Conservation (phyloP, 257 asterid species). For the Schizonepeta tenuifolia region DNA sequence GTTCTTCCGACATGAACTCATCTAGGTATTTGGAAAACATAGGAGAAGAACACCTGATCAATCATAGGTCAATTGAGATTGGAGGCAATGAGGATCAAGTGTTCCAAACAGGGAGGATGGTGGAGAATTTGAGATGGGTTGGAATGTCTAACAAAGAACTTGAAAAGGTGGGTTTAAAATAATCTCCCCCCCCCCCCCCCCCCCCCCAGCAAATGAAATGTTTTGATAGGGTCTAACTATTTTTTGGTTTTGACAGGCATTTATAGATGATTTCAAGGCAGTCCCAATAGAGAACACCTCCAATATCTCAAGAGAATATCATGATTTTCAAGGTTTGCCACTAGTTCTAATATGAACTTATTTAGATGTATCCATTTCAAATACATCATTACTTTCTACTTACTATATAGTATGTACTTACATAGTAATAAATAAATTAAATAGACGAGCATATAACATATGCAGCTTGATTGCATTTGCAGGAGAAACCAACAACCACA, state of each 20-base stretch:
- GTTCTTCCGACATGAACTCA: slow-evolving; percentile 38
- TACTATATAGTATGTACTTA: background rate
- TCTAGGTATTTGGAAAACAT: slow-evolving; percentile 38
- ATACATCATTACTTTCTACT: background rate
- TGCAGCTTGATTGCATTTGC: background rate
- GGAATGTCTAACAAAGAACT: slow-evolving; percentile 62
- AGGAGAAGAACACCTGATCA: slow-evolving; percentile 38
- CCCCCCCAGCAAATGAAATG: background rate
- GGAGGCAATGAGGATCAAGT: slow-evolving; percentile 53
- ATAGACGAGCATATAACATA: background rate
- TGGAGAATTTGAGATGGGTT: slow-evolving; percentile 73
- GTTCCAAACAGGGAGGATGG: slow-evolving; percentile 55
- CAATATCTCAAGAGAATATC: slow-evolving; percentile 39
- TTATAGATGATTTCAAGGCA: slow-evolving; percentile 51
- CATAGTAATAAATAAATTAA: background rate
- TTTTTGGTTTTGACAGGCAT: slow-evolving; percentile 39
- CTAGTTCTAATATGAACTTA: background rate
- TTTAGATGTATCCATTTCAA: background rate
- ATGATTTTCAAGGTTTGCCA: slow-evolving; percentile 53
- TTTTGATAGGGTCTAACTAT: background rate
- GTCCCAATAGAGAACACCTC: slow-evolving; percentile 48
- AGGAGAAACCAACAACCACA: slow-evolving; percentile 46
- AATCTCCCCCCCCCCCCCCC: background rate
- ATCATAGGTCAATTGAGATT: slow-evolving; percentile 49
- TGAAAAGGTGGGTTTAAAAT: slow-evolving; percentile 45